A percentile compares a stretch with the other conserved stretches of the same genome.
Evolutionary conservation across 2,329 filamentous ascomycete genomes (phyloP).

Genomic region (Ophiostoma sp.): DNA sequence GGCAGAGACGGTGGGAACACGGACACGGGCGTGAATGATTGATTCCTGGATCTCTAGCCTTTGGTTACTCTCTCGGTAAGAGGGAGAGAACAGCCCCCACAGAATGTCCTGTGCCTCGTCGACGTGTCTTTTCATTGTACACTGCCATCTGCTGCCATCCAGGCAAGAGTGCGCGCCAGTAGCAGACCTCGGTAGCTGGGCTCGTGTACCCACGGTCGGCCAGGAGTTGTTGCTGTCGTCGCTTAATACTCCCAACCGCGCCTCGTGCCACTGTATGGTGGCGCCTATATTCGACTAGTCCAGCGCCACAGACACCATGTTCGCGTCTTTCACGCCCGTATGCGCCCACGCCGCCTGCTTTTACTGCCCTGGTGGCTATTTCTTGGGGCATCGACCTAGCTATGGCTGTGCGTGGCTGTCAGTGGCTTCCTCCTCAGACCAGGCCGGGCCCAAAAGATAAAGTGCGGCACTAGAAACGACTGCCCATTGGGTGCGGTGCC

Average conservation of each 20-base stretch:
- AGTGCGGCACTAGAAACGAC: conserved; percentile 25
- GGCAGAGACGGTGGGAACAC: too few relatives aligned
- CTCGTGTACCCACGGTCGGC: background rate
- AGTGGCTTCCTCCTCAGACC: background rate
- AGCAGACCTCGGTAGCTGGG: background rate
- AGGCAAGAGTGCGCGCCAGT: background rate
- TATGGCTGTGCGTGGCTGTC: background rate
- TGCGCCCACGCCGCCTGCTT: background rate
- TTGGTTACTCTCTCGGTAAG: background rate
- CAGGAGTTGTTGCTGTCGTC: background rate
- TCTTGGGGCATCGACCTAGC: background rate
- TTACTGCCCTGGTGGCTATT: background rate
- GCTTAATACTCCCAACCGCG: background rate
- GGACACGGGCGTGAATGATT: too few relatives aligned
- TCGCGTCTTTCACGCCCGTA: background rate
- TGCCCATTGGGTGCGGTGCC: conserved; percentile 24
- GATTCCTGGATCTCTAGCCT: too few relatives aligned
- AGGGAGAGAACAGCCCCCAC: background rate
- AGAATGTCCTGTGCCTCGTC: background rate
- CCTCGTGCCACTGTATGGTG: background rate
- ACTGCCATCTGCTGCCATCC: background rate
- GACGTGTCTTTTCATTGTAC: background rate
- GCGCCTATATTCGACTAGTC: background rate
- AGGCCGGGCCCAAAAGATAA: conserved; percentile 23
- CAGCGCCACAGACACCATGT: background rate